phyloP scores from a whole-genome alignment of 495 filamentous ascomycete genomes.

The Trichoderma virens region DNA sequence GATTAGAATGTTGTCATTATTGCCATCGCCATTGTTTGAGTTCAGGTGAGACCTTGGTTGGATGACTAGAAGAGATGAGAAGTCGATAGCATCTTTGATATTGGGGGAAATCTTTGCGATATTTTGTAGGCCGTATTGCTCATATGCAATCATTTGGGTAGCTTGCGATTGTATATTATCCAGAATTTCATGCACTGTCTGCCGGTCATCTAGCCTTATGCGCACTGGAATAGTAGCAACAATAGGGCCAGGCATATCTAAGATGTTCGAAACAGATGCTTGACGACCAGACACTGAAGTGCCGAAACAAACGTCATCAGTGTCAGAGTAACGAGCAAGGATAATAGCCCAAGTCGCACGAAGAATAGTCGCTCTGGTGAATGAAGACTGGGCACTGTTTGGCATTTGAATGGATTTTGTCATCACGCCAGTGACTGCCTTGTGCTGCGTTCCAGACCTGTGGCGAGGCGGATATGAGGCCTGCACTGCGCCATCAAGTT shows the following conservation, averaged over 20 bases:
- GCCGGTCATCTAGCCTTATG: constrained; percentile 13
- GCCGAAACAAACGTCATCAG: constrained; percentile 40
- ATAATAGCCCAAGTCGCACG: constrained; percentile 40
- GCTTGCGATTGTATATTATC: constrained; percentile 26
- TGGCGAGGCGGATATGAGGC: neutral
- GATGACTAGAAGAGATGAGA: neutral
- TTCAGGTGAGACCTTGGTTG: neutral
- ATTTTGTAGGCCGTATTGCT: constrained; percentile 40
- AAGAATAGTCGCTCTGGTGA: constrained; percentile 35
- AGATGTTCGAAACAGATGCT: constrained; percentile 35
- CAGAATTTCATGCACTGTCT: constrained; percentile 15
- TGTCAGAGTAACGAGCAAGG: constrained; percentile 27
- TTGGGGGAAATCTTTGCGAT: constrained; percentile 14
- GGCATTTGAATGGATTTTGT: neutral
- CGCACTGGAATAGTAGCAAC: constrained; percentile 53
- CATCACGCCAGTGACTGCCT: neutral
- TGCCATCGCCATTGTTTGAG: neutral
- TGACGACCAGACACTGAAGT: constrained; percentile 41
- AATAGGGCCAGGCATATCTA: constrained; percentile 42
- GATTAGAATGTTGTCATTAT: neutral
- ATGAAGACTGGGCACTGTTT: constrained; percentile 16
- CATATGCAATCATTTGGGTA: constrained; percentile 31
- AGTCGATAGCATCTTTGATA: neutral
- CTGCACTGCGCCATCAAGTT: neutral
- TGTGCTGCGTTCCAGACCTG: neutral